Conservation (phyloP, 2,329 filamentous ascomycete species). For the Penicillium sp. region DNA sequence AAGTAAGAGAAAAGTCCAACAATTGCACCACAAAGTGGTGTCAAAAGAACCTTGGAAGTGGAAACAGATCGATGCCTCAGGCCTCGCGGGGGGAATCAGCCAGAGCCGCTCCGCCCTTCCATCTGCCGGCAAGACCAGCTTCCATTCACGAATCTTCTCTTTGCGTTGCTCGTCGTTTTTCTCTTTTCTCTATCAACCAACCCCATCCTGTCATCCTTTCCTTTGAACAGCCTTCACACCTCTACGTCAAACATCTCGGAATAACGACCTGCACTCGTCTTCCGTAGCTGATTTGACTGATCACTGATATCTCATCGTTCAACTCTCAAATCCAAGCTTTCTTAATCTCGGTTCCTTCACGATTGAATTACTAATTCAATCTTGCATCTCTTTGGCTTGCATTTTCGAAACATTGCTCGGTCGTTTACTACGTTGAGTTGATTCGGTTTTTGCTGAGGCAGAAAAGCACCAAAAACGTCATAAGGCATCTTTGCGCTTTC, state of each 20-base stretch:
- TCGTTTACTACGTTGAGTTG: slow-evolving; percentile 12
- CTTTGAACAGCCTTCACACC: slow-evolving; percentile 14
- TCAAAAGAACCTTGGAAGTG: not conserved
- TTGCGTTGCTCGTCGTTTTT: slow-evolving; percentile 10
- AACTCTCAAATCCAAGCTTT: slow-evolving; percentile 19
- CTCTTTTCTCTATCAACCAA: slow-evolving; percentile 12
- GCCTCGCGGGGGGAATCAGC: slow-evolving; percentile 21
- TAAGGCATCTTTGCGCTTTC: slow-evolving; percentile 35
- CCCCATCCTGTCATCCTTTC: slow-evolving; percentile 7
- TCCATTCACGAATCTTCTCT: slow-evolving; percentile 23
- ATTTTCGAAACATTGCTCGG: not conserved
- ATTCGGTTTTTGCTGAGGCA: slow-evolving; percentile 30
- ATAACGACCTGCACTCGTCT: slow-evolving; percentile 46
- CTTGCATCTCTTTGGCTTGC: not conserved
- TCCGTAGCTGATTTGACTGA: slow-evolving; percentile 28
- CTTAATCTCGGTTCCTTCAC: slow-evolving; percentile 8
- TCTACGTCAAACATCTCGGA: slow-evolving; percentile 20
- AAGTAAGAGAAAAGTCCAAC: not conserved
- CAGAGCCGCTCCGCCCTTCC: slow-evolving; percentile 15
- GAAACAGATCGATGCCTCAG: slow-evolving; percentile 16
- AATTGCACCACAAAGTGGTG: not conserved
- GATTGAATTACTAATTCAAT: slow-evolving; percentile 7
- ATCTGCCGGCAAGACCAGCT: slow-evolving; percentile 25
- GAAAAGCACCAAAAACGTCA: slow-evolving; percentile 39
- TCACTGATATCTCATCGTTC: slow-evolving; percentile 27